phyloP scores from a whole-genome alignment of 352 stramenopile genomes.

The Globisporangium nagaii region DNA sequence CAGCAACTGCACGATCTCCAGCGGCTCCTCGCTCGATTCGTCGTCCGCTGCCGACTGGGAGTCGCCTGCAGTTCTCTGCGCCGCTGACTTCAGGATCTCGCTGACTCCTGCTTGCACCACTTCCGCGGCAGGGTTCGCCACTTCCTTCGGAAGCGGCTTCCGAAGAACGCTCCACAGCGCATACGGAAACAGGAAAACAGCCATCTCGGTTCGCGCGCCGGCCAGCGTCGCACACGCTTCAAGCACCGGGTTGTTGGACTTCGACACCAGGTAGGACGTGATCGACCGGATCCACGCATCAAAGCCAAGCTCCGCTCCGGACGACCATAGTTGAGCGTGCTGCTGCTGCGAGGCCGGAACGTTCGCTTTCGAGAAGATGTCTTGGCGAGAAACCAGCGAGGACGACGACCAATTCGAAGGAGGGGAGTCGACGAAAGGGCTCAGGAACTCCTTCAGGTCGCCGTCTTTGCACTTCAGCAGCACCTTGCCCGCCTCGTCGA shows the following conservation, averaged over 20 bases:
- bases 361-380: background rate
- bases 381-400: background rate
- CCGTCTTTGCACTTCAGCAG: conserved; percentile 44
- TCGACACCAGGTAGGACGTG: conserved; percentile 30
- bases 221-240: conserved; percentile 35
- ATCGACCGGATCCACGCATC: conserved; percentile 54
- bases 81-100: conserved; percentile 22
- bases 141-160: background rate
- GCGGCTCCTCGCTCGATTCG: conserved; percentile 10
- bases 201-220: conserved; percentile 42
- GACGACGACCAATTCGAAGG: conserved; percentile 55
- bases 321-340: conserved; percentile 36
- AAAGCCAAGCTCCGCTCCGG: conserved; percentile 30
- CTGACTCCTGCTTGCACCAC: conserved; percentile 38
- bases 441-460: conserved; percentile 63
- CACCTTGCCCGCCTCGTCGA: conserved; percentile 28
- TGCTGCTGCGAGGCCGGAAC: conserved; percentile 11
- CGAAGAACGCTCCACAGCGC: conserved; percentile 34
- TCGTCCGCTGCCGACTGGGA: background rate
- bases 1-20: conserved; percentile 56
- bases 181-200: conserved; percentile 77
- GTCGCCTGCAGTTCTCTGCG: background rate
- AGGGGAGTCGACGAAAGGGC: conserved; percentile 36
- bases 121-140: conserved; percentile 8
- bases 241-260: conserved; percentile 44